A percentile compares a stretch with the other conserved stretches of the same genome.
Evolutionary conservation across 1,284 basidiomycete species (phyloP).

Genomic region (Fomitopsis pinicola): DNA sequence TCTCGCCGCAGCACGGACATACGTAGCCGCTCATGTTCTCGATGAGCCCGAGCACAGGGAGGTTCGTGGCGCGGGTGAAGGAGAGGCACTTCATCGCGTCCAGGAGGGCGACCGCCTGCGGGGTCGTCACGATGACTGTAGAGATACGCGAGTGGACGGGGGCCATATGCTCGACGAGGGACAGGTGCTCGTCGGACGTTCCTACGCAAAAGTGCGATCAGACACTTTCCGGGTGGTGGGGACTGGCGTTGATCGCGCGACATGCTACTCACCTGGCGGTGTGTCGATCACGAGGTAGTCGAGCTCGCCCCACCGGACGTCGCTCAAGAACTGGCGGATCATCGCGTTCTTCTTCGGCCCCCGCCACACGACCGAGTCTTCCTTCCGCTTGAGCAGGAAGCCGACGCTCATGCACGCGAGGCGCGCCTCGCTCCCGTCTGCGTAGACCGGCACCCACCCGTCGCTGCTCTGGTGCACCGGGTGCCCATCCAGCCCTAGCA

Average conservation of each 20-base stretch:
- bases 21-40: slow-evolving; percentile 99
- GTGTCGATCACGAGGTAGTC: slow-evolving; percentile 98
- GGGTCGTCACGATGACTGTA: slow-evolving; percentile 93
- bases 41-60: slow-evolving; percentile 91
- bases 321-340: slow-evolving; percentile 96
- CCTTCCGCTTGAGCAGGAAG: slow-evolving; percentile 86
- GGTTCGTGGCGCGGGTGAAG: slow-evolving; percentile 82
- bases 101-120: slow-evolving; percentile 93
- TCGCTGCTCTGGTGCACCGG: slow-evolving; percentile 90
- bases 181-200: slow-evolving; percentile 98
- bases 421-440: slow-evolving; percentile 65
- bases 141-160: slow-evolving; percentile 79
- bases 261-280: slow-evolving; percentile 74
- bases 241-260: no score
- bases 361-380: slow-evolving; percentile 95
- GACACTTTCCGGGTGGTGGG: background rate
- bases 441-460: slow-evolving; percentile 98
- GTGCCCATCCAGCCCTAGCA: slow-evolving; percentile 90
- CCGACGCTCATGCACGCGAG: slow-evolving; percentile 97
- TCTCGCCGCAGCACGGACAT: slow-evolving; percentile 92
- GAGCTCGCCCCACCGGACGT: slow-evolving; percentile 95
- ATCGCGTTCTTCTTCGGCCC: slow-evolving; percentile 99
- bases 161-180: slow-evolving; percentile 89
- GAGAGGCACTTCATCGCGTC: slow-evolving; percentile 96
- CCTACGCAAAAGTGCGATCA: slow-evolving; percentile 42